Percentiles rank a stretch among this genome's conserved stretches.
Evolutionary conservation across 225 moss, liverwort and hornwort genomes (phyloP).

Genomic region (Ulota crispa): DNA sequence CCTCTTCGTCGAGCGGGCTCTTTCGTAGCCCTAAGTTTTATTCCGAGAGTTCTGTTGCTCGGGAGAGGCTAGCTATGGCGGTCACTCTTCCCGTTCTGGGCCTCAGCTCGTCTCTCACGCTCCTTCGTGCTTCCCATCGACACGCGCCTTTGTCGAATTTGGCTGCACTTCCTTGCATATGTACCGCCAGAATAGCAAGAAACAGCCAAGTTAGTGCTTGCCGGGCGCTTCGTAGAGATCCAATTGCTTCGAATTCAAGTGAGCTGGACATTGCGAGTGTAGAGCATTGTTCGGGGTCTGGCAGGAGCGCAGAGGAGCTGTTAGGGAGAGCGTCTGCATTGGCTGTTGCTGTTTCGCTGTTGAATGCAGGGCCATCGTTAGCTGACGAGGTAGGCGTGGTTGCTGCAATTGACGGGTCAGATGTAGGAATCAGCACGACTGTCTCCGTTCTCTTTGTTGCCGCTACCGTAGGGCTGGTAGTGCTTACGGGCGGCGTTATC

Average conservation of each 20-base stretch:
- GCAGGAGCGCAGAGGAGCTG: conserved; percentile 21
- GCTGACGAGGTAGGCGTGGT: conserved; percentile 37
- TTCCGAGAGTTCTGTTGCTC: neutral
- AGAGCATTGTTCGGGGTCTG: conserved; percentile 24
- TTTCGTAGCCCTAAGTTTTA: neutral
- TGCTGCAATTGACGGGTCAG: conserved; percentile 28
- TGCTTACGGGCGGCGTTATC: conserved; percentile 39
- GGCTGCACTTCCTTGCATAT: neutral
- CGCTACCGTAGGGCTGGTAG: conserved; percentile 41
- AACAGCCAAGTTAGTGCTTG: neutral
- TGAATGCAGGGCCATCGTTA: conserved; percentile 30
- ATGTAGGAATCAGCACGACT: conserved; percentile 41
- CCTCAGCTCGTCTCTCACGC: conserved; percentile 9
- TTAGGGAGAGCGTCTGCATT: conserved; percentile 23
- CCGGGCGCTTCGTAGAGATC: conserved; percentile 5
- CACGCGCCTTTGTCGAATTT: neutral
- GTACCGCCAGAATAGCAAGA: neutral
- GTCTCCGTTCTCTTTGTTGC: conserved; percentile 44
- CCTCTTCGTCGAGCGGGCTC: neutral
- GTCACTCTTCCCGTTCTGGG: conserved; percentile 29
- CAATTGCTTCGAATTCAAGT: neutral
- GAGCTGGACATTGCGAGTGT: neutral
- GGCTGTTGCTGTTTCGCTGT: conserved; percentile 7
- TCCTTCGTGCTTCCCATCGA: neutral
- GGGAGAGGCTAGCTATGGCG: conserved; percentile 38